Conservation (phyloP, 2,329 filamentous ascomycete genomes). For the Botrytis aclada region DNA sequence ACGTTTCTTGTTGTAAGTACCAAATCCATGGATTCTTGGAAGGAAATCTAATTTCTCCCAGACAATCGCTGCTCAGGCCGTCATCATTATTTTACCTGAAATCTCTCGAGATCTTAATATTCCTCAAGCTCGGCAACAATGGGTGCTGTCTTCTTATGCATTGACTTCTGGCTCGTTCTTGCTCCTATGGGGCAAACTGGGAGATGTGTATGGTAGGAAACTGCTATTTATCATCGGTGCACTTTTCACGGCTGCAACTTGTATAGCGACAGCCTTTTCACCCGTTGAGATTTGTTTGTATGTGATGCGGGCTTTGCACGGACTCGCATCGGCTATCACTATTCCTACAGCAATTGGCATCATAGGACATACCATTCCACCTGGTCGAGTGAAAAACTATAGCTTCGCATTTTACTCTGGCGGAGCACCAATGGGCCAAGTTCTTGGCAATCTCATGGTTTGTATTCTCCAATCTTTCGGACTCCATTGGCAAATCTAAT, state of each 20-base stretch:
- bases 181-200: slow-evolving; percentile 48
- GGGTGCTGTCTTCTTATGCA: slow-evolving; percentile 39
- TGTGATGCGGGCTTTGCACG: slow-evolving; percentile 63
- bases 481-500: not conserved
- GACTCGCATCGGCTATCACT: slow-evolving; percentile 59
- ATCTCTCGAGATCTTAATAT: slow-evolving; percentile 35
- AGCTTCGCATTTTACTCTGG: slow-evolving; percentile 64
- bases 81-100: slow-evolving; percentile 52
- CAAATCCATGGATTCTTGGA: not conserved
- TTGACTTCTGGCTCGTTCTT: slow-evolving; percentile 49
- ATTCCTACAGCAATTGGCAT: slow-evolving; percentile 71
- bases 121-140: slow-evolving; percentile 32
- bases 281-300: slow-evolving; percentile 66
- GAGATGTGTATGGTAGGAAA: slow-evolving; percentile 49
- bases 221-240: slow-evolving; percentile 49
- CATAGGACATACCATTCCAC: slow-evolving; percentile 63
- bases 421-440: slow-evolving; percentile 61
- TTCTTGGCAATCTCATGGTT: slow-evolving; percentile 55
- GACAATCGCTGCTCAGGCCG: slow-evolving; percentile 41
- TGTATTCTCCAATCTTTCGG: not conserved
- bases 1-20: slow-evolving; percentile 31
- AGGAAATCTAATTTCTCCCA: not conserved
- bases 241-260: slow-evolving; percentile 58
- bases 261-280: slow-evolving; percentile 60
- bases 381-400: slow-evolving; percentile 67